Conservation (phyloP, 169 alveolate genomes). For the Plasmodium adleri region DNA sequence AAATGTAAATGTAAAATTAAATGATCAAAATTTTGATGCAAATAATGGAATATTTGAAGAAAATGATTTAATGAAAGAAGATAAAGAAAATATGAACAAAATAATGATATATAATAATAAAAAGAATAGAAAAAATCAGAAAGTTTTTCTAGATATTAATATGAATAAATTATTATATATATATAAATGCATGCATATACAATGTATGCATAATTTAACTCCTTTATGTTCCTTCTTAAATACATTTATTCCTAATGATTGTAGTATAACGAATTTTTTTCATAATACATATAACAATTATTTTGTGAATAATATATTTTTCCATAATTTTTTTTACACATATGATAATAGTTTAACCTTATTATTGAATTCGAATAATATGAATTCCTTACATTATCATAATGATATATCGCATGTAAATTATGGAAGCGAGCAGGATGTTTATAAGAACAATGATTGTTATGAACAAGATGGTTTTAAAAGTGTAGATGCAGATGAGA, state of each 20-base stretch:
- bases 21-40: not conserved
- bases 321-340: constrained; percentile 52
- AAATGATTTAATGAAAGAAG: not conserved
- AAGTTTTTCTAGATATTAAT: constrained; percentile 35
- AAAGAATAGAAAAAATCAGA: constrained; percentile 7
- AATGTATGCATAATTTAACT: constrained; percentile 69
- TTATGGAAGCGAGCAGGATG: not conserved
- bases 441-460: not conserved
- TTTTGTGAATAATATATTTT: constrained; percentile 56
- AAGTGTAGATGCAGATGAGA: not conserved
- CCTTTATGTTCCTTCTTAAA: constrained; percentile 41
- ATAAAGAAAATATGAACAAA: not conserved
- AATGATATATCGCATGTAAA: not conserved
- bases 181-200: constrained; percentile 73
- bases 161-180: constrained; percentile 61
- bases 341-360: constrained; percentile 44
- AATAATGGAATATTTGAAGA: not conserved
- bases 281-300: constrained; percentile 29
- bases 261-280: constrained; percentile 49
- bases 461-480: not conserved
- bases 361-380: constrained; percentile 26
- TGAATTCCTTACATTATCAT: constrained; percentile 25
- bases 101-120: not conserved
- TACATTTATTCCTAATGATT: constrained; percentile 45
- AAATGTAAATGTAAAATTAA: too few relatives aligned